These are phyloP conservation scores for Aspergillus sp. DNA, from an alignment of 2,329 filamentous ascomycete genomes.

Conservation along the genomic window DNA sequence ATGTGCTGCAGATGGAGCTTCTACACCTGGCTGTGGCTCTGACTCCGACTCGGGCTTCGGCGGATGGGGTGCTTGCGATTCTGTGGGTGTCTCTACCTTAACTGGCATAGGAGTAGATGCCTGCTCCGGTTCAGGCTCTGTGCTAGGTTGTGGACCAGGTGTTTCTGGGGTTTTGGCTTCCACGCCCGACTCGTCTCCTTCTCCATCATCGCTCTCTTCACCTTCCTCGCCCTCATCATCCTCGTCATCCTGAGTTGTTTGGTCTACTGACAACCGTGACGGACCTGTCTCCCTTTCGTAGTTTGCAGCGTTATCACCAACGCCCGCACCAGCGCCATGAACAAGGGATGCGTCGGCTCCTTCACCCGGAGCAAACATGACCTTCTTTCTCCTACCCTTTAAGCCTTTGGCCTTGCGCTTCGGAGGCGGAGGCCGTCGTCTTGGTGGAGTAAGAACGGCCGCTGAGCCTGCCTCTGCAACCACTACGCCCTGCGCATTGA, in stretches of 20 bases:
- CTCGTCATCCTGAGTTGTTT: constrained; percentile 46
- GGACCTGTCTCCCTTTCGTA: constrained; percentile 48
- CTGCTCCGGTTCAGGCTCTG: constrained; percentile 18
- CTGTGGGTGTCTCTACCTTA: constrained; percentile 1
- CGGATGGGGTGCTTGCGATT: not conserved
- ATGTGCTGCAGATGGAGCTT: not conserved
- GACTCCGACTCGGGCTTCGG: not conserved
- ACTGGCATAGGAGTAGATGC: constrained; percentile 4
- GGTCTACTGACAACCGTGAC: constrained; percentile 40
- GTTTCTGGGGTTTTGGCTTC: constrained; percentile 47
- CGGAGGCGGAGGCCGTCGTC: constrained; percentile 69
- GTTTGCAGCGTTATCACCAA: constrained; percentile 28
- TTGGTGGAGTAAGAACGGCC: constrained; percentile 48
- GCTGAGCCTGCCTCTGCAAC: constrained; percentile 51
- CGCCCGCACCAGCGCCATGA: constrained; percentile 40
- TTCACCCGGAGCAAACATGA: constrained; percentile 54
- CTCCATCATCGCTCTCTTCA: constrained; percentile 49
- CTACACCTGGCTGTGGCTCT: not conserved
- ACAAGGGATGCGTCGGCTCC: constrained; percentile 36
- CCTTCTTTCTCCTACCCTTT: constrained; percentile 74
- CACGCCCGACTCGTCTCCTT: constrained; percentile 51
- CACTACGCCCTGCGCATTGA: constrained; percentile 61
- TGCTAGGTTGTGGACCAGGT: constrained; percentile 29
- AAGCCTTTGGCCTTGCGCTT: constrained; percentile 80
- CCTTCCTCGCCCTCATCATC: constrained; percentile 49